phyloP scores from a whole-genome alignment of 768 basidiomycete species.

The Rubroboletus pulcherrimus region DNA sequence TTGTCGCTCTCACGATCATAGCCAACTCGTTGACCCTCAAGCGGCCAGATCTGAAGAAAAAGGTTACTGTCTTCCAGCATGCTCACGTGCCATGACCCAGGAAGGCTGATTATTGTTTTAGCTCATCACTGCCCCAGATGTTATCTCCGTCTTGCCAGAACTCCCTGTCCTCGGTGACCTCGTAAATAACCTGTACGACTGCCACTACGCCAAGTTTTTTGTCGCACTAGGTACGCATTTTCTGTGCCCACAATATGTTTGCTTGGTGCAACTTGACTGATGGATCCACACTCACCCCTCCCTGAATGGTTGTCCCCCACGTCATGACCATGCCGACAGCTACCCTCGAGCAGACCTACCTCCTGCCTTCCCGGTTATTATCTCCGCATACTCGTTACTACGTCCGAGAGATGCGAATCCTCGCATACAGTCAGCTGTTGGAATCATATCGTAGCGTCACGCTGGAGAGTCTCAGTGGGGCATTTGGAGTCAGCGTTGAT shows the following conservation, averaged over 20 bases:
- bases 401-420: constrained; percentile 93
- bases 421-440: constrained; percentile 88
- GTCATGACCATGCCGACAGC: constrained; percentile 42
- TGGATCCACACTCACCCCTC: neutral
- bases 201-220: constrained; percentile 95
- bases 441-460: constrained; percentile 89
- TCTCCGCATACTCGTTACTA: constrained; percentile 86
- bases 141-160: constrained; percentile 78
- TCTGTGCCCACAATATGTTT: neutral
- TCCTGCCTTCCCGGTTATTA: constrained; percentile 84
- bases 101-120: constrained; percentile 29
- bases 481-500: constrained; percentile 85
- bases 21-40: constrained; percentile 72
- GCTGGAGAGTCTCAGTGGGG: constrained; percentile 74
- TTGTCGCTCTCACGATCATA: constrained; percentile 82
- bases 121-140: constrained; percentile 86
- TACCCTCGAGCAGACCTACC: constrained; percentile 81
- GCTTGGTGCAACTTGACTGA: constrained; percentile 3
- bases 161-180: constrained; percentile 79
- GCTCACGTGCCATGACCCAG: neutral
- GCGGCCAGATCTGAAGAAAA: constrained; percentile 87
- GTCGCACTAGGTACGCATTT: constrained; percentile 65
- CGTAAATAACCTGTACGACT: constrained; percentile 84
- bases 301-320: neutral
- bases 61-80: constrained; percentile 42